Conservation (phyloP, 1,284 basidiomycete species). For the Leccinum pallidistipes region DNA sequence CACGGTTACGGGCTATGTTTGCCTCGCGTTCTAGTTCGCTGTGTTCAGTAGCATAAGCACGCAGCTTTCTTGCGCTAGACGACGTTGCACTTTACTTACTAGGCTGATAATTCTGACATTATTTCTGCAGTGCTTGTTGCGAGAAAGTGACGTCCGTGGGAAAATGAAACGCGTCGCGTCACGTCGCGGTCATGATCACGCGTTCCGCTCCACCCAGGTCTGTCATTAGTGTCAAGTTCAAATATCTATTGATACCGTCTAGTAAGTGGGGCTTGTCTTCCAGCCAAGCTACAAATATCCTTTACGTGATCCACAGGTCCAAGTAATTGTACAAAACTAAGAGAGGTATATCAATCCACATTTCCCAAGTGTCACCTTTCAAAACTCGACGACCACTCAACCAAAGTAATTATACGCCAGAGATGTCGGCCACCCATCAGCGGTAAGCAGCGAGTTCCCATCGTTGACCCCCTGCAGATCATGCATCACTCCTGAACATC, state of each 20-base stretch:
- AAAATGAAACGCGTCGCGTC: constrained; percentile 29
- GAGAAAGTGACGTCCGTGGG: not conserved
- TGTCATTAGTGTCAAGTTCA: not conserved
- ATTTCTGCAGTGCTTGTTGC: constrained; percentile 30
- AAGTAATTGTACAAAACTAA: constrained; percentile 10
- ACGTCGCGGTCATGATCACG: constrained; percentile 26
- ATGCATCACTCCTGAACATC: constrained; percentile 56
- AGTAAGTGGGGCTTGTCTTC: not conserved
- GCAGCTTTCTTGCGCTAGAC: not conserved
- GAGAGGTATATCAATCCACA: not conserved
- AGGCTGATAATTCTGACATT: constrained; percentile 50
- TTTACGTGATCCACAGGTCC: not conserved
- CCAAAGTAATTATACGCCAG: constrained; percentile 47
- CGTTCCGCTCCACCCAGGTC: not conserved
- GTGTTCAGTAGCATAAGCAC: constrained; percentile 3
- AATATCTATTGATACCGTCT: not conserved
- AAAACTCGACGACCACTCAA: constrained; percentile 5
- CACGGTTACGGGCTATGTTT: constrained; percentile 77
- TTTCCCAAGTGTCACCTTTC: not conserved
- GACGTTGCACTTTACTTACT: not conserved
- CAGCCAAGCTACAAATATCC: not conserved
- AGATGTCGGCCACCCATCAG: constrained; percentile 44
- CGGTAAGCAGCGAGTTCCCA: constrained; percentile 55
- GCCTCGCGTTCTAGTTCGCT: constrained; percentile 75
- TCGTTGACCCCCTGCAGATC: constrained; percentile 70